phyloP scores from a whole-genome alignment of 2,329 filamentous ascomycete genomes.

The Colletotrichum australisinense region DNA sequence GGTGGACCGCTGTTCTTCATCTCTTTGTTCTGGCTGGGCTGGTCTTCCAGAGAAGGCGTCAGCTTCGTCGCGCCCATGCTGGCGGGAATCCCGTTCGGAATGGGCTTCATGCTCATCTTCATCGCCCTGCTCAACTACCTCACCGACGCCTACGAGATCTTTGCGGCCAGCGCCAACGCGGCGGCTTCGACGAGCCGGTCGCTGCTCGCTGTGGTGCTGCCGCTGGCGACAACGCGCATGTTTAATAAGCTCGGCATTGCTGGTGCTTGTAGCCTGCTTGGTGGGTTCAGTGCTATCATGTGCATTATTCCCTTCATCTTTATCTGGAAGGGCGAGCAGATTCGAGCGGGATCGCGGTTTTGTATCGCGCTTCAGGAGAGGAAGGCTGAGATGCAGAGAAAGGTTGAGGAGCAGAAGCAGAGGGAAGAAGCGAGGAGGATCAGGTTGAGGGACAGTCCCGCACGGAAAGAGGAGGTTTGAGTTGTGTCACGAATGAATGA shows the following conservation, averaged over 20 bases:
- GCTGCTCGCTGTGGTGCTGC: conserved; percentile 55
- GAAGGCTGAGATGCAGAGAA: conserved; percentile 58
- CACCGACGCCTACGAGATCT: conserved; percentile 75
- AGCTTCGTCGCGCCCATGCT: conserved; percentile 68
- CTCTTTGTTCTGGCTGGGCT: conserved; percentile 72
- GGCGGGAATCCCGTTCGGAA: conserved; percentile 70
- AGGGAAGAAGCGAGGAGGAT: conserved; percentile 37
- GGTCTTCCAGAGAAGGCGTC: conserved; percentile 60
- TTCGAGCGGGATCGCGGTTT: conserved; percentile 69
- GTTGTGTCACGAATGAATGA: not conserved
- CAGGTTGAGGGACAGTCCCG: not conserved
- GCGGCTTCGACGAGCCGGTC: conserved; percentile 37
- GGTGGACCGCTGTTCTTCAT: conserved; percentile 73
- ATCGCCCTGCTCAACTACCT: conserved; percentile 74
- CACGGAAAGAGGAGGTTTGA: conserved; percentile 14
- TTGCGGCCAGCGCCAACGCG: conserved; percentile 52
- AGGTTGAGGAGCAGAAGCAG: conserved; percentile 49
- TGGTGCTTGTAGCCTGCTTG: conserved; percentile 64
- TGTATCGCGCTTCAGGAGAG: conserved; percentile 68
- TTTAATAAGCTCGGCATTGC: conserved; percentile 58
- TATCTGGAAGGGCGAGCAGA: conserved; percentile 64
- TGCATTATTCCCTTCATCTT: conserved; percentile 64
- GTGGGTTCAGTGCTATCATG: conserved; percentile 61
- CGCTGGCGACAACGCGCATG: conserved; percentile 65
- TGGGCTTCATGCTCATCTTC: conserved; percentile 72